Evolutionary conservation across 2,329 filamentous ascomycete species (phyloP).

Genomic region (Taxawa tesnikishii): DNA sequence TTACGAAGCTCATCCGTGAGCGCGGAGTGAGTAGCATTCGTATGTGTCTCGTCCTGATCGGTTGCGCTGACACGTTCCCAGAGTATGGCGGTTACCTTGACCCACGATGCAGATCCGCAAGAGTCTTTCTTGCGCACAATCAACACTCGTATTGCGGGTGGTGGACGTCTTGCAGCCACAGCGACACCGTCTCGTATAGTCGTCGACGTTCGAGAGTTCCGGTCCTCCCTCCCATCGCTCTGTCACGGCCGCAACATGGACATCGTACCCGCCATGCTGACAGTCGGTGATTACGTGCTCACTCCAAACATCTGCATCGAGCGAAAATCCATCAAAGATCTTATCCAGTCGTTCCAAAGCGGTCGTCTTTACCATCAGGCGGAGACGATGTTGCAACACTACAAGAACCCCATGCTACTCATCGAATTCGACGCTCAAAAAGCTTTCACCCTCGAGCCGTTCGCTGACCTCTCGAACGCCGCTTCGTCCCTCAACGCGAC

Average conservation of each 20-base stretch:
- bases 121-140: slow-evolving; percentile 88
- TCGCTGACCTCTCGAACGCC: slow-evolving; percentile 44
- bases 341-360: slow-evolving; percentile 84
- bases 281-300: slow-evolving; percentile 90
- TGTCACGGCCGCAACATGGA: slow-evolving; percentile 81
- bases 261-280: slow-evolving; percentile 88
- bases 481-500: slow-evolving; percentile 49
- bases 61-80: no score
- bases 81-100: slow-evolving; percentile 82
- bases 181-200: slow-evolving; percentile 81
- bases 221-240: slow-evolving; percentile 81
- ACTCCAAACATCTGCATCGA: slow-evolving; percentile 87
- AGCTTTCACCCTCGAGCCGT: slow-evolving; percentile 73
- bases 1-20: slow-evolving; percentile 89
- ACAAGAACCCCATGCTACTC: slow-evolving; percentile 77
- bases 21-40: no score
- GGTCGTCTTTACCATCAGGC: slow-evolving; percentile 85
- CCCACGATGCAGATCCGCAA: slow-evolving; percentile 66
- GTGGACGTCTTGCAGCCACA: slow-evolving; percentile 72
- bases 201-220: slow-evolving; percentile 91
- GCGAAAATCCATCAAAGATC: slow-evolving; percentile 81
- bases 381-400: slow-evolving; percentile 89
- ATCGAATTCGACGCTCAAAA: slow-evolving; percentile 98
- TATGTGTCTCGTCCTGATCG: no score
- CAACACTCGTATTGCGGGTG: slow-evolving; percentile 92